Base-by-base conservation (phyloP, 352 stramenopile species). In the Globisporangium polare region DNA sequence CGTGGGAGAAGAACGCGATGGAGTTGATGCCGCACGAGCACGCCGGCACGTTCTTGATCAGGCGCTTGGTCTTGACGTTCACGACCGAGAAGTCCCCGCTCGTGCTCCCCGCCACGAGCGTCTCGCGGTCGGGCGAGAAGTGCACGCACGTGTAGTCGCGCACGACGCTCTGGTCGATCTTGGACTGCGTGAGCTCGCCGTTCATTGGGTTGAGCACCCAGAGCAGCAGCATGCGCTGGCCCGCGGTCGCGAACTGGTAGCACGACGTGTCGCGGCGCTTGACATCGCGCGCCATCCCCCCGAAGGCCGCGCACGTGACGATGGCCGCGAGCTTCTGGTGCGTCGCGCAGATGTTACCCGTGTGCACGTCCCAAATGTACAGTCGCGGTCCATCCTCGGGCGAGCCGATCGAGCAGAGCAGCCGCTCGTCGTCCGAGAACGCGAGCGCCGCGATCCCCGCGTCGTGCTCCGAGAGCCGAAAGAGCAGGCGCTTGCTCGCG, bases 401-500 rank as follows among this genome's bases (percentile, higher is more conserved):
- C 7, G 69, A 58, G 12, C 92, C 92, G 46, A 95, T 78, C 0
- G 84, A 88, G 60, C 80, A 92, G 5, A 98, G 66, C 35, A 98
- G 68, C 31, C 84, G 77, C 60, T 94, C 93, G 67, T 98, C 94
- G 60, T 98, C 78, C 6, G 88, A 97, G 62, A 98, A 98, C 13
- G 80, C 77, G 5, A 98, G 63, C 10, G 77, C 76, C 35, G 84
- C 77, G 51, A 98, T 80, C n/a, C 88, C 92, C 60, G 78, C 65
- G 67, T 98, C 93, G 75, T 98, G 92, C 63, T 98, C 94, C 2
- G 77, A 83, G 20, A 98, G 72, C 12, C 92, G 69, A 50, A 95
- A 96, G 6, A 92, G 63, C 15, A 95, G 50, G n/a, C 74, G 58
- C 50, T 80, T 75, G 35, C 74, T 66, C 26, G 73, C 58, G 53